Evolutionary conservation across 306 rosid species (phyloP), one percentile per base, ranked within the genome.

Genomic region (Quercus wislizeni): DNA sequence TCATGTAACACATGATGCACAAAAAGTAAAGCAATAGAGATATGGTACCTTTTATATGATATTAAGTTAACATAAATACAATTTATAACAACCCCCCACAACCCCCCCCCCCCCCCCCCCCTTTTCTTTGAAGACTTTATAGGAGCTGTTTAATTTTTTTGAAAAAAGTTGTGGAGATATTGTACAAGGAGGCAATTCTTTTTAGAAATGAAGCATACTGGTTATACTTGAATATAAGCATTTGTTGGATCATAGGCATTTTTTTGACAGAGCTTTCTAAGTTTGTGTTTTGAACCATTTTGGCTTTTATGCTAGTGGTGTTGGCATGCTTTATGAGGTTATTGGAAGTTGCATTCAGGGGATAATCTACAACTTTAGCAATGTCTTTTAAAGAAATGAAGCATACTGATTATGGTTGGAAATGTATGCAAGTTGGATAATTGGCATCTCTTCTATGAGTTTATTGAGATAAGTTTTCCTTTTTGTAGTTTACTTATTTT

Each of bases 21-120:
- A 27, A 73, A 62, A 70, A 38, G 41, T 69, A 74, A 52, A 75
- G 38, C 5, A 76, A 59, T 71, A 27, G 56, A 54, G n/a, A 67
- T 20, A 51, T 30, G 35, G 3, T 11, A 15, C 35, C 28, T 65
- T 77, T 55, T 27, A 65, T 49, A 43, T 77, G 73, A 55, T 28
- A 23, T 23, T 59, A 11, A 46, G 4, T 46, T 2, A 46, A 46
- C 52, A 46, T 46, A 12, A 9, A 46, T 46, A 0, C 14, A 46
- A 46, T 9, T 46, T 46, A 46, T 46, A 2, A 2, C 52, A 0
- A 4, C 46, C 46, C 0, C 2, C 51, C 0, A 0, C 46, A 1
- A 6, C 6, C 9, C 43, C 8, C 43, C 0, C 10, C 9, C 46
- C 6, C 46, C 46, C 1, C 43, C 33, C 46, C 46, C 0, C 7